phyloP scores from a whole-genome alignment of 1,284 basidiomycete species.

The Cystobasidium slooffiae region DNA sequence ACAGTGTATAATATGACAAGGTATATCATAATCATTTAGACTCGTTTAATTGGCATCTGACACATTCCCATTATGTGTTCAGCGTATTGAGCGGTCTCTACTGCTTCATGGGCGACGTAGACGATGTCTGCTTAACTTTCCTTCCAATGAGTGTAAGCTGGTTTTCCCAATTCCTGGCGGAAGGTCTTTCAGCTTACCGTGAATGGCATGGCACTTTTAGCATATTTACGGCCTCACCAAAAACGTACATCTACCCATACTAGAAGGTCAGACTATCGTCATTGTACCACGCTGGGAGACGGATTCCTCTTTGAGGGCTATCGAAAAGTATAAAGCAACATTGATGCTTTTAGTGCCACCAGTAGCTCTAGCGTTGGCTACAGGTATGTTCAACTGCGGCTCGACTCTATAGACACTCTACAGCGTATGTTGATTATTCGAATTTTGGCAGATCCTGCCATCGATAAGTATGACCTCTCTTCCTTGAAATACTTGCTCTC shows the following conservation, averaged over 20 bases:
- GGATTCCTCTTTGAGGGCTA: constrained; percentile 67
- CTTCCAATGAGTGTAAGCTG: constrained; percentile 48
- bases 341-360: constrained; percentile 77
- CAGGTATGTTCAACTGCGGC: constrained; percentile 1
- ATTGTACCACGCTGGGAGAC: constrained; percentile 77
- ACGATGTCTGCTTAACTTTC: constrained; percentile 48
- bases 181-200: background rate
- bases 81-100: constrained; percentile 41
- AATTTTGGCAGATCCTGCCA: constrained; percentile 60
- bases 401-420: background rate
- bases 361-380: constrained; percentile 72
- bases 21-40: background rate
- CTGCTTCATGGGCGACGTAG: constrained; percentile 23
- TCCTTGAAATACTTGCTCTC: constrained; percentile 68
- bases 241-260: constrained; percentile 67
- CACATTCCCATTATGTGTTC: background rate
- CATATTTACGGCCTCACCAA: constrained; percentile 56
- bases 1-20: constrained; percentile 51
- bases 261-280: constrained; percentile 66
- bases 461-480: constrained; percentile 71
- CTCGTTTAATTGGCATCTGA: background rate
- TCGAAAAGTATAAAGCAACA: constrained; percentile 70
- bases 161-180: background rate
- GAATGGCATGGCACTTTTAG: background rate
- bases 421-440: background rate